phyloP scores from a whole-genome alignment of 768 basidiomycete species.

The Phylloporus sp. region DNA sequence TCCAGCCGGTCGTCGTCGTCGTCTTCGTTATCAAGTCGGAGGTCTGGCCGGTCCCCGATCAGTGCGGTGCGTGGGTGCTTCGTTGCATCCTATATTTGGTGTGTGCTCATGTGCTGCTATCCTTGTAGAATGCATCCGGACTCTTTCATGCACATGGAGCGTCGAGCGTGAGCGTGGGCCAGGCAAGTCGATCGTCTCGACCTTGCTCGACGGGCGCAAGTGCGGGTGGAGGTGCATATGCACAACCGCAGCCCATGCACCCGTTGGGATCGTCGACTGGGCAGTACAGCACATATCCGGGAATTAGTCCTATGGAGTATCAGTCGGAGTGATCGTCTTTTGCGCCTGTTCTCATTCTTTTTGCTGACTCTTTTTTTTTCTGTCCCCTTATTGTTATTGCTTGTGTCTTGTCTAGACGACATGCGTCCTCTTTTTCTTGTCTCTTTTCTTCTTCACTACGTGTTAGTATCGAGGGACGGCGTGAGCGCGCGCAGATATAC shows the following conservation, averaged over 20 bases:
- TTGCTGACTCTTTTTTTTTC: constrained; percentile 1
- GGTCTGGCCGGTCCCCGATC: constrained; percentile 30
- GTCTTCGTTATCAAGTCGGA: constrained; percentile 31
- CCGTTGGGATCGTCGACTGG: constrained; percentile 9
- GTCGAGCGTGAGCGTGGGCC: constrained; percentile 6
- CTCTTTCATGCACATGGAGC: constrained; percentile 18
- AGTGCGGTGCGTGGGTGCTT: constrained; percentile 17
- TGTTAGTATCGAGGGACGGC: neutral
- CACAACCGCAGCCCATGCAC: constrained; percentile 24
- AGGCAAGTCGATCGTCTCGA: constrained; percentile 19
- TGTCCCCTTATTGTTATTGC: constrained; percentile 23
- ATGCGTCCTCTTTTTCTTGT: neutral
- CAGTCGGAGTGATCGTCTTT: constrained; percentile 5
- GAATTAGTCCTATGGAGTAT: constrained; percentile 25
- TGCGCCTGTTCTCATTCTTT: neutral
- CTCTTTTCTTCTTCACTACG: neutral
- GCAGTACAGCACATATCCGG: constrained; percentile 20
- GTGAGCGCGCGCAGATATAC: neutral
- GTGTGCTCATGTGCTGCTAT: constrained; percentile 1
- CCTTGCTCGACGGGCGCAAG: constrained; percentile 8
- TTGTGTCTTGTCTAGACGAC: constrained; percentile 3
- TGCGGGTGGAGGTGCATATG: constrained; percentile 11
- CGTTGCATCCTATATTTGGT: neutral
- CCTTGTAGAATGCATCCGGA: constrained; percentile 21
- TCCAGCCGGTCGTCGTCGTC: constrained; percentile 32